Percentiles rank a stretch among this genome's conserved stretches.
Evolutionary conservation across 2,329 filamentous ascomycete genomes (phyloP).

Genomic region (Verticillium dahliae): DNA sequence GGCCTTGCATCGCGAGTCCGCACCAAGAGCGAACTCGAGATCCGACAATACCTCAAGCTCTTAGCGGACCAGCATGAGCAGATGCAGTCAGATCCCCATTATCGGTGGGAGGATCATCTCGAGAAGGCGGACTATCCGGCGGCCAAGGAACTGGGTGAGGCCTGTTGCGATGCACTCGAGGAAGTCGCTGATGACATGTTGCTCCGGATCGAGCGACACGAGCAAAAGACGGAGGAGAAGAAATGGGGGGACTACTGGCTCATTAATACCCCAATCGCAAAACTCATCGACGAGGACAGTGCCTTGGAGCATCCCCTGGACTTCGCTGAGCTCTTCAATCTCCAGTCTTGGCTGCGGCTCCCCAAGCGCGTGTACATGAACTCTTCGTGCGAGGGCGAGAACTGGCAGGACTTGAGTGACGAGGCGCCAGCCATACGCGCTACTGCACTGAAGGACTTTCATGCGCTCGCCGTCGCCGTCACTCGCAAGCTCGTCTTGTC

Average conservation of each 20-base stretch:
- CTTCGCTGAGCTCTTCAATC: constrained; percentile 50
- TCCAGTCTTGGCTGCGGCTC: constrained; percentile 55
- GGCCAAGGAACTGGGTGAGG: constrained; percentile 63
- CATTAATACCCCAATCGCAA: constrained; percentile 38
- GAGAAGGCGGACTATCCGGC: constrained; percentile 56
- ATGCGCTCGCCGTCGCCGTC: constrained; percentile 59
- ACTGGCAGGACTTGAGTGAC: constrained; percentile 59
- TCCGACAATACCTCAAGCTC: constrained; percentile 60
- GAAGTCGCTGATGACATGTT: constrained; percentile 60
- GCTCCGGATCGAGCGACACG: constrained; percentile 55
- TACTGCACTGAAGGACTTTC: constrained; percentile 71
- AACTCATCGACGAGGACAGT: constrained; percentile 5
- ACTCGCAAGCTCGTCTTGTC: constrained; percentile 66
- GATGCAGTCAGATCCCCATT: background rate
- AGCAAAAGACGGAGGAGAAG: constrained; percentile 51
- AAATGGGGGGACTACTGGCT: constrained; percentile 63
- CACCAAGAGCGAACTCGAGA: constrained; percentile 69
- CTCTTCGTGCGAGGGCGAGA: constrained; percentile 49
- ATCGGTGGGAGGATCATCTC: constrained; percentile 24
- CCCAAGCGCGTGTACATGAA: constrained; percentile 74
- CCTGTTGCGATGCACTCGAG: constrained; percentile 62
- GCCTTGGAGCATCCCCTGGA: constrained; percentile 7
- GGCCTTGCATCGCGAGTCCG: constrained; percentile 57
- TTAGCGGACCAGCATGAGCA: constrained; percentile 36
- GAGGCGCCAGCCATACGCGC: constrained; percentile 64